Conservation (phyloP, 2,329 filamentous ascomycete species). For the Ophiocordyceps unilateralis region DNA sequence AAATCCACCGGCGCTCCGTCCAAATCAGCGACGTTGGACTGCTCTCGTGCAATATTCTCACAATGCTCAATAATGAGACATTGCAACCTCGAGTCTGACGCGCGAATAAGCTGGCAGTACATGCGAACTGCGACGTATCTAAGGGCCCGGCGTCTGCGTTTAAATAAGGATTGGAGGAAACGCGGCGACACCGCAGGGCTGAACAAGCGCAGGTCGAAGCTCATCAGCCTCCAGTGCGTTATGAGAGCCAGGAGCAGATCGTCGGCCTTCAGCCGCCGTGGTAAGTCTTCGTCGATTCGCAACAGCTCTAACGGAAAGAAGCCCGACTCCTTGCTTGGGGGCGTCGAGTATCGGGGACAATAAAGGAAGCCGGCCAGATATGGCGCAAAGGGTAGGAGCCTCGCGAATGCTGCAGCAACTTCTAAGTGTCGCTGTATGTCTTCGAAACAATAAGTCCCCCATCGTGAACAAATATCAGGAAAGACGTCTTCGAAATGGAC, state of each 20-base stretch:
- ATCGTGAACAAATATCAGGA: conserved; percentile 68
- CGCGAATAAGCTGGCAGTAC: conserved; percentile 62
- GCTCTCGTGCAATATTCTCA: conserved; percentile 44
- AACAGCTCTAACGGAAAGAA: conserved; percentile 14
- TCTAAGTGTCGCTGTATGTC: conserved; percentile 19
- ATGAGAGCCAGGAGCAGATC: conserved; percentile 14
- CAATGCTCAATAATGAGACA: conserved; percentile 51
- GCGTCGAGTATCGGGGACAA: conserved; percentile 28
- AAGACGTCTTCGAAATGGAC: conserved; percentile 58
- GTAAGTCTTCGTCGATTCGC: conserved; percentile 11
- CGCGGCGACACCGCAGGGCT: conserved; percentile 45
- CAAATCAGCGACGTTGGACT: conserved; percentile 49
- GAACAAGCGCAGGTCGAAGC: conserved; percentile 56
- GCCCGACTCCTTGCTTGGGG: conserved; percentile 4
- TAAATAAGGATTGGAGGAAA: conserved; percentile 52
- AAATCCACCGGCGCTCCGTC: conserved; percentile 68
- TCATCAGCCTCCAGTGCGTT: conserved; percentile 60
- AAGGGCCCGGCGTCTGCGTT: conserved; percentile 39
- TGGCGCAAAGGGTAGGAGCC: conserved; percentile 66
- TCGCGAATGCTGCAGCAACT: conserved; percentile 56
- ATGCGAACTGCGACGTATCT: conserved; percentile 70
- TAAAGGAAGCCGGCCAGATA: conserved; percentile 62
- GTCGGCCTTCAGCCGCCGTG: conserved; percentile 7
- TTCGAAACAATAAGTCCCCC: conserved; percentile 39
- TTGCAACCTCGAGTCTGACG: conserved; percentile 64